phyloP scores from a whole-genome alignment of 345 rosid species.

The Ceriops zippeliana region DNA sequence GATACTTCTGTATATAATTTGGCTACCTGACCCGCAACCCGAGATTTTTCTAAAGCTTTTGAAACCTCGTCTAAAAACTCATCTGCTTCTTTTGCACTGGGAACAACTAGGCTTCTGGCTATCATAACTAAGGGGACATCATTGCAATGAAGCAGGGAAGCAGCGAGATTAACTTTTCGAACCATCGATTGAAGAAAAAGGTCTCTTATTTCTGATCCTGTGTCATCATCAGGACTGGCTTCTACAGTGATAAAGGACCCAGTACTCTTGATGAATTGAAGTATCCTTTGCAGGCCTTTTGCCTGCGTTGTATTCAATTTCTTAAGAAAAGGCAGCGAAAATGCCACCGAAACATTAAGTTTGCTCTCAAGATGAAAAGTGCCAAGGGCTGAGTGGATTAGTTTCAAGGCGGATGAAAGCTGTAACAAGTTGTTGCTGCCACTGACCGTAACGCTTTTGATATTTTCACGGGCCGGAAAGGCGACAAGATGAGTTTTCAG shows the following conservation, averaged over 20 bases:
- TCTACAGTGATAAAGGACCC: slow-evolving; percentile 32
- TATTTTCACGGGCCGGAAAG: slow-evolving; percentile 20
- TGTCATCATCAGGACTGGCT: slow-evolving; percentile 15
- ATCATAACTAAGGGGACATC: slow-evolving; percentile 26
- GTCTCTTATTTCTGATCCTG: slow-evolving; percentile 24
- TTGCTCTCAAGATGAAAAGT: slow-evolving; percentile 12
- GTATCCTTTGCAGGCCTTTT: slow-evolving; percentile 22
- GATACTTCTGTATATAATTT: slow-evolving; percentile 30
- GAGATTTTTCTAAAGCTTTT: slow-evolving; percentile 24
- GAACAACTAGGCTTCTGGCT: slow-evolving; percentile 20
- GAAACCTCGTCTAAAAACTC: slow-evolving; percentile 19
- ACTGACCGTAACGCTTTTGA: slow-evolving; percentile 34
- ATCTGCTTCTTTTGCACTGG: slow-evolving; percentile 19
- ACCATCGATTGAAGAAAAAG: slow-evolving; percentile 23
- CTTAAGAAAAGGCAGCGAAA: slow-evolving; percentile 37
- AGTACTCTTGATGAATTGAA: slow-evolving; percentile 26
- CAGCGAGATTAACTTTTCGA: slow-evolving; percentile 15
- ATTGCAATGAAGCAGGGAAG: slow-evolving; percentile 22
- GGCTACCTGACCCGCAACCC: slow-evolving; percentile 17
- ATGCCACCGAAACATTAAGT: slow-evolving; percentile 36
- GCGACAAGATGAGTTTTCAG: slow-evolving; percentile 25
- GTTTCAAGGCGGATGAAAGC: slow-evolving; percentile 31
- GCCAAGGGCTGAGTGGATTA: slow-evolving; percentile 23
- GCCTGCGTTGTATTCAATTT: slow-evolving; percentile 21
- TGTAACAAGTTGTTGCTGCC: slow-evolving; percentile 19